Conservation (phyloP, 176 grass and related monocot species). For the Cocos nucifera region DNA sequence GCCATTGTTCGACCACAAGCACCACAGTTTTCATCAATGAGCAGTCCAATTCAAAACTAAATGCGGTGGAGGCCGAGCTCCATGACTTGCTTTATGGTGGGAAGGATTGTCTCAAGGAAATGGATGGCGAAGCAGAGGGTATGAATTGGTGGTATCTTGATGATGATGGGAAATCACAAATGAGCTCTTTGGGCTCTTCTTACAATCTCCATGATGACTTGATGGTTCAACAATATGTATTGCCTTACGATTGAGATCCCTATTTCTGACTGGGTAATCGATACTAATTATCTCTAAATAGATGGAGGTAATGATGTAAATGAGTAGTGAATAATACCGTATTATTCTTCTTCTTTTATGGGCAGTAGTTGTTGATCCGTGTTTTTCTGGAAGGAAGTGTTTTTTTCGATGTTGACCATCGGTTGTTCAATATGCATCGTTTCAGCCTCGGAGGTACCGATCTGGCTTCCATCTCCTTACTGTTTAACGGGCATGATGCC, state of each 20-base stretch:
- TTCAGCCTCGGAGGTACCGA: no score
- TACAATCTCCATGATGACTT: slow-evolving; percentile 26
- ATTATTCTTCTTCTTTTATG: no score
- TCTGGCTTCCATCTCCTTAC: no score
- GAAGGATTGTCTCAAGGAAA: slow-evolving; percentile 1
- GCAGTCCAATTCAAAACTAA: slow-evolving; percentile 28
- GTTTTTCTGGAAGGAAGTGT: no score
- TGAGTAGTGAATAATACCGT: no score
- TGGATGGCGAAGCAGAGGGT: slow-evolving; percentile 16
- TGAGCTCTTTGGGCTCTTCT: slow-evolving; percentile 39
- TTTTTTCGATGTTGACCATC: no score
- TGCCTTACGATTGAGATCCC: slow-evolving; percentile 26
- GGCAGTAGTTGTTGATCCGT: no score
- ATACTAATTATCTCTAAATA: no score
- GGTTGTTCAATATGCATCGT: no score
- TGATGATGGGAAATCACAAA: slow-evolving; percentile 34
- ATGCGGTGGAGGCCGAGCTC: slow-evolving; percentile 57
- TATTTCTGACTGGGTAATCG: no score
- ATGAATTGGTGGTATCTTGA: slow-evolving; percentile 50
- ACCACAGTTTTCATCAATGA: neutral
- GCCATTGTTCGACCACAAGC: slow-evolving; percentile 39
- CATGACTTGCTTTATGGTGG: slow-evolving; percentile 57
- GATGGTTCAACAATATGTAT: slow-evolving; percentile 45
- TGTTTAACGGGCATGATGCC: no score
- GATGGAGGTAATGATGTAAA: no score